phyloP scores from a whole-genome alignment of 2,329 filamentous ascomycete species.

The Fusarium odoratissimum region DNA sequence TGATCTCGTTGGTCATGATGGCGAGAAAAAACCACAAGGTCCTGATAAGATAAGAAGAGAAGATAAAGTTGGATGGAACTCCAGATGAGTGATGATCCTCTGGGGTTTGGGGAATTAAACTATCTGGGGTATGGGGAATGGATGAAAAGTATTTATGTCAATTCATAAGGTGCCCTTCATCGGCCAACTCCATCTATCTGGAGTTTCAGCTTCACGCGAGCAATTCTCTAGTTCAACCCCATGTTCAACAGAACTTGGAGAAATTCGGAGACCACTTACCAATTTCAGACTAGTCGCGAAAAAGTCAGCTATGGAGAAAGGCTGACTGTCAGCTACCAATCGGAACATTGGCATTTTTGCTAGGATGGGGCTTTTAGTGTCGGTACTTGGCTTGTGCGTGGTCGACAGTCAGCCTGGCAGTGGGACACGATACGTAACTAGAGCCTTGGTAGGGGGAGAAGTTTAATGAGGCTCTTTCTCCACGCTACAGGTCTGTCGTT shows the following conservation, averaged over 20 bases:
- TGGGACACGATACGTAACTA: background rate
- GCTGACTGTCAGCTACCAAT: conserved; percentile 14
- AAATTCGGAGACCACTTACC: background rate
- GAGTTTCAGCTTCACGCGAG: conserved; percentile 1
- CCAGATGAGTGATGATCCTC: background rate
- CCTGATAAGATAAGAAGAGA: background rate
- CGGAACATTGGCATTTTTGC: background rate
- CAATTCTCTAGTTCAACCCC: background rate
- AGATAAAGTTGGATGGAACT: background rate
- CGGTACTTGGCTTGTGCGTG: conserved; percentile 5
- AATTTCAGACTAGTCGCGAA: background rate
- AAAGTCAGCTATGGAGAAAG: background rate
- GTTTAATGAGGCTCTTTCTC: conserved; percentile 8
- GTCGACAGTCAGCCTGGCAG: conserved; percentile 13
- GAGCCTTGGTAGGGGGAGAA: background rate
- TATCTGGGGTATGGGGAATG: conserved; percentile 22
- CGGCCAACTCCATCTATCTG: background rate
- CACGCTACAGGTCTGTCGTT: background rate
- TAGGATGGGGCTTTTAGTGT: background rate
- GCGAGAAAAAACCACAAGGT: background rate
- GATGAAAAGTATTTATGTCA: conserved; percentile 12
- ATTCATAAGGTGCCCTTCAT: background rate
- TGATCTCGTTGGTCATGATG: conserved; percentile 11
- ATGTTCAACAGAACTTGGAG: background rate
- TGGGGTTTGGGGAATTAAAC: background rate